phyloP scores from a whole-genome alignment of 2,329 filamentous ascomycete genomes.

The Colletotrichum sp. region DNA sequence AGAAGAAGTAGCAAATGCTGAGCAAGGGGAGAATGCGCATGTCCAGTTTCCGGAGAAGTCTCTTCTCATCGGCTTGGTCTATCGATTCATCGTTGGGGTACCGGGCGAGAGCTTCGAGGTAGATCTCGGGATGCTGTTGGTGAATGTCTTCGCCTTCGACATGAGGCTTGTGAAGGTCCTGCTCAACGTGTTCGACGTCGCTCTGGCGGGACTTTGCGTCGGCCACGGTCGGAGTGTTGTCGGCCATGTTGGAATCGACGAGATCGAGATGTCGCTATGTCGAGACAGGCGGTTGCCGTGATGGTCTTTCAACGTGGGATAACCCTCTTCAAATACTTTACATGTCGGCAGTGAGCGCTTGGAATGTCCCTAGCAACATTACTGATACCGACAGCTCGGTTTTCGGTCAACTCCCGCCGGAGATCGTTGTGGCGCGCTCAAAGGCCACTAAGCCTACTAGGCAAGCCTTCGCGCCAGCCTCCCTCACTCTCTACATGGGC shows the following conservation, averaged over 20 bases:
- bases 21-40: conserved; percentile 40
- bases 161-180: conserved; percentile 17
- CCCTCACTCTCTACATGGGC: neutral
- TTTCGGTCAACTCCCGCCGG: neutral
- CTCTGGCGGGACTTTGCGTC: neutral
- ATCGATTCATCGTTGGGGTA: conserved; percentile 43
- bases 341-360: neutral
- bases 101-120: conserved; percentile 37
- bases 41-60: conserved; percentile 41
- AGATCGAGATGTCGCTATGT: neutral
- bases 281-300: neutral
- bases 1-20: conserved; percentile 46
- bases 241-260: neutral
- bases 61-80: conserved; percentile 35
- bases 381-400: neutral
- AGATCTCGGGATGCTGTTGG: conserved; percentile 32
- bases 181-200: conserved; percentile 24
- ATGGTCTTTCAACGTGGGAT: neutral
- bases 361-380: neutral
- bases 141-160: conserved; percentile 19
- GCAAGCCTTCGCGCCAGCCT: neutral
- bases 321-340: neutral
- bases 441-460: too few relatives aligned
- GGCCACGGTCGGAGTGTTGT: neutral
- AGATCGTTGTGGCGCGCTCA: neutral